These are phyloP conservation scores for Tetradesmus lagerheimii DNA, from an alignment of 139 green algal genomes.

Conservation along the genomic window DNA sequence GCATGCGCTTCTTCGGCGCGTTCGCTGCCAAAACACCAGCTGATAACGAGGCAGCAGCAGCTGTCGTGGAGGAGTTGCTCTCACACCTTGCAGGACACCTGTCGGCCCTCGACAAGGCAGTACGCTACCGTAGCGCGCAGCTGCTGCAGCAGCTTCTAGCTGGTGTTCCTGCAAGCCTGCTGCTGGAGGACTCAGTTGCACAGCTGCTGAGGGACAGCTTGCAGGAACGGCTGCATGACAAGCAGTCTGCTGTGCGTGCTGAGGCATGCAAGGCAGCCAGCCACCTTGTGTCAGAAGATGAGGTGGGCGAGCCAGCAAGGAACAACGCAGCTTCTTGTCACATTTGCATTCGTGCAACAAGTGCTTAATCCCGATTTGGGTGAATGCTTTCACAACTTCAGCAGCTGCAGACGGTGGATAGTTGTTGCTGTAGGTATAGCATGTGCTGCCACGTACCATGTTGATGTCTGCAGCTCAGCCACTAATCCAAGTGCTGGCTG, in stretches of 20 bases:
- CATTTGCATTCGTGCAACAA: too few relatives aligned
- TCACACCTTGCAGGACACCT: background rate
- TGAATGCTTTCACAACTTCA: too few relatives aligned
- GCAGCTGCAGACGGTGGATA: too few relatives aligned
- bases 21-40: constrained; percentile 26
- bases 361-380: too few relatives aligned
- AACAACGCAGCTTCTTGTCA: background rate
- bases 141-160: constrained; percentile 22
- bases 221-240: constrained; percentile 21
- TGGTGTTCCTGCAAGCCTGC: background rate
- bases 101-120: constrained; percentile 5
- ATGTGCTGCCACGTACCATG: too few relatives aligned
- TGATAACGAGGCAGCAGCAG: constrained; percentile 13
- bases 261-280: background rate
- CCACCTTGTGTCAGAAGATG: constrained; percentile 11
- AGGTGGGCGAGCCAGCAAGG: background rate
- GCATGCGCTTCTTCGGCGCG: constrained; percentile 13
- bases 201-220: background rate
- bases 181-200: constrained; percentile 6
- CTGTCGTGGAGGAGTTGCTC: constrained; percentile 34
- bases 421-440: too few relatives aligned
- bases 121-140: constrained; percentile 3
- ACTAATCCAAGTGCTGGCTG: background rate
- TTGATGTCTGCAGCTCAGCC: too few relatives aligned
- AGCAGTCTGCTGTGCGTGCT: constrained; percentile 3